A percentile compares a stretch with the other conserved stretches of the same genome.
These are phyloP conservation scores for Picea engelmannii DNA, from an alignment of 83 land plant genomes.

Conservation along the genomic window DNA sequence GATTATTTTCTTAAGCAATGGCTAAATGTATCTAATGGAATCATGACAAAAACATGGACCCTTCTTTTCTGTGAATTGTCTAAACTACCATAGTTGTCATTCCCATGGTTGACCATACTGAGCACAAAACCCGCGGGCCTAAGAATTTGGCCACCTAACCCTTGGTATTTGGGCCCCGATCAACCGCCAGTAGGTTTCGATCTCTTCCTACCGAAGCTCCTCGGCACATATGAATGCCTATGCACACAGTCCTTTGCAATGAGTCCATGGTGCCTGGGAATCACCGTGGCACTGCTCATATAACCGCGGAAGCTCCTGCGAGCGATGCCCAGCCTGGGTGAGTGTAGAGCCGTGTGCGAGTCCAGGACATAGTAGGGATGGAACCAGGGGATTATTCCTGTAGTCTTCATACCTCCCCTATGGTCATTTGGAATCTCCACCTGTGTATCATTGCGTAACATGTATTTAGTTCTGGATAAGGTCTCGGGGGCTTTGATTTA, in stretches of 20 bases:
- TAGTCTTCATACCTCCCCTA: conserved; percentile 2
- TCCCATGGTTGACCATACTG: too few relatives aligned
- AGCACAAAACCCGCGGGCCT: background rate
- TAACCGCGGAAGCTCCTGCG: conserved; percentile 10
- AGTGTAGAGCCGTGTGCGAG: background rate
- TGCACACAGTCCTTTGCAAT: conserved; percentile 11
- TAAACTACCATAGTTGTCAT: too few relatives aligned
- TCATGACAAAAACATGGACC: too few relatives aligned
- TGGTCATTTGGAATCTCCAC: background rate
- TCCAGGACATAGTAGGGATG: background rate
- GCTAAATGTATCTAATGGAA: conserved; percentile 85
- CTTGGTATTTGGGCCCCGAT: background rate
- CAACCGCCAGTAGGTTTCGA: background rate
- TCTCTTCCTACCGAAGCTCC: conserved; percentile 12
- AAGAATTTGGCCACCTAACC: background rate
- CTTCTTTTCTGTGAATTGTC: too few relatives aligned
- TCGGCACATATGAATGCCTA: conserved; percentile 1
- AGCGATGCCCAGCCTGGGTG: conserved; percentile 8
- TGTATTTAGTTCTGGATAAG: background rate
- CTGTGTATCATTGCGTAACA: too few relatives aligned
- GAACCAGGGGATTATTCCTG: conserved; percentile 4
- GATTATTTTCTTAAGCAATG: conserved; percentile 80
- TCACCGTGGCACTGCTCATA: conserved; percentile 4
- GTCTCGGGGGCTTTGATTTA: background rate
- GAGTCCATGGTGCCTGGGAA: background rate